phyloP scores from a whole-genome alignment of 192 early-diverging fungal species.

The Linnemannia schmuckeri region DNA sequence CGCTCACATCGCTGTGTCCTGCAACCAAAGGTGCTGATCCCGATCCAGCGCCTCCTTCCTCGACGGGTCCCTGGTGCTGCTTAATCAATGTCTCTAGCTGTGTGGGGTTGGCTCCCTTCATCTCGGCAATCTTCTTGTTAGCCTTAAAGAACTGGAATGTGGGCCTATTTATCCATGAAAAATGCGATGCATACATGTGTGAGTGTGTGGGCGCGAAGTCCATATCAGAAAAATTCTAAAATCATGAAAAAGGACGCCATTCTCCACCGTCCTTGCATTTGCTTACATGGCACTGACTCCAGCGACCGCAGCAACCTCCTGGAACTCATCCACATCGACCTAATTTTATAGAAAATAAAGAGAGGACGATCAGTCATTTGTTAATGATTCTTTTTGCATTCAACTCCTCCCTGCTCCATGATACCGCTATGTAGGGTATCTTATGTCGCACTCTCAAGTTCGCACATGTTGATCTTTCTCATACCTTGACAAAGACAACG shows the following conservation, averaged over 20 bases:
- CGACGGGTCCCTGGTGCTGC: slow-evolving; percentile 67
- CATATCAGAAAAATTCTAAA: not conserved
- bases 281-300: slow-evolving; percentile 65
- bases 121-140: slow-evolving; percentile 79
- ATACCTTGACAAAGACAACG: slow-evolving; percentile 67
- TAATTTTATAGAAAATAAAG: slow-evolving; percentile 22
- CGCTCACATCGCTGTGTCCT: slow-evolving; percentile 73
- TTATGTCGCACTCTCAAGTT: not conserved
- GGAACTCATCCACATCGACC: slow-evolving; percentile 61
- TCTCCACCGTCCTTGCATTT: not conserved
- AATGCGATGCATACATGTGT: not conserved
- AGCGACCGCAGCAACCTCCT: slow-evolving; percentile 57
- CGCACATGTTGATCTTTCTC: not conserved
- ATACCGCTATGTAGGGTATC: not conserved
- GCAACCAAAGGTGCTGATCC: slow-evolving; percentile 35
- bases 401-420: not conserved
- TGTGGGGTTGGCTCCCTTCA: slow-evolving; percentile 84
- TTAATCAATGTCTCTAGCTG: slow-evolving; percentile 79
- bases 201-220: not conserved
- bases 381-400: no score
- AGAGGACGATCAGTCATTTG: not conserved
- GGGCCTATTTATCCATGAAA: slow-evolving; percentile 68
- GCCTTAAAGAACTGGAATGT: slow-evolving; percentile 88
- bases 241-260: not conserved
- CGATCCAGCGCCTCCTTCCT: slow-evolving; percentile 41